Evolutionary conservation across 345 rosid species (phyloP), one percentile per base, ranked within the genome.

Genomic region (Pugionium cornutum): DNA sequence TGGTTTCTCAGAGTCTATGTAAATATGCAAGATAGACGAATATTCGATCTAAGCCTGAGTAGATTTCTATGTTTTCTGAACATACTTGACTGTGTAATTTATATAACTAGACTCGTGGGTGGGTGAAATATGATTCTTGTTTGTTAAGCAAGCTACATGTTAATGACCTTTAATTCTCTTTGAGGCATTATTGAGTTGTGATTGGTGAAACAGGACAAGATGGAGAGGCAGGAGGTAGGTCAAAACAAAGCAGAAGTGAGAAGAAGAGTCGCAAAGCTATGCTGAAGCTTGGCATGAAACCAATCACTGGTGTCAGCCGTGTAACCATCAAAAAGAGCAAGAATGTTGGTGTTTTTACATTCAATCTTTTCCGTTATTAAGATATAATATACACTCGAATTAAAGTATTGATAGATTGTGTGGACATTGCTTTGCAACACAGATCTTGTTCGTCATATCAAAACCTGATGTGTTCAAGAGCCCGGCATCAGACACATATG

Each of bases 401-500:
- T 18, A 18, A 18, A 18, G 36, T 30, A 52, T 25, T 52, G 35
- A 43, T 58, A 11, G 10, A 2, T 11, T 65, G 2, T 45, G 27
- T 0, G 27, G 30, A 34, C 9, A 2, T 72, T 47, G 48, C 9
- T 55, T 29, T 60, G 44, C 34, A 10, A 1, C 10, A 45, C 84
- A 90, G 97, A 84, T 88, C 67, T 58, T 90, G 69, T 90, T 90
- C 27, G 89, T 90, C 53, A 88, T 90, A 71, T 86, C 97, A 4
- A 90, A 86, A 73, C 97, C 96, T 2, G 97, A 90, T 79, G 97
- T 90, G 40, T 90, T 88, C 80, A 88, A 90, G 82, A 90, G 96
- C 70, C 92, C 96, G 1, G 78, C 87, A 39, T 88, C 96, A 30
- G 97, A 90, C 68, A 90, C 92, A 0, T 90, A 90, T 18, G 86